phyloP scores from a whole-genome alignment of 2,329 filamentous ascomycete genomes.

The Thyridium curvatum region DNA sequence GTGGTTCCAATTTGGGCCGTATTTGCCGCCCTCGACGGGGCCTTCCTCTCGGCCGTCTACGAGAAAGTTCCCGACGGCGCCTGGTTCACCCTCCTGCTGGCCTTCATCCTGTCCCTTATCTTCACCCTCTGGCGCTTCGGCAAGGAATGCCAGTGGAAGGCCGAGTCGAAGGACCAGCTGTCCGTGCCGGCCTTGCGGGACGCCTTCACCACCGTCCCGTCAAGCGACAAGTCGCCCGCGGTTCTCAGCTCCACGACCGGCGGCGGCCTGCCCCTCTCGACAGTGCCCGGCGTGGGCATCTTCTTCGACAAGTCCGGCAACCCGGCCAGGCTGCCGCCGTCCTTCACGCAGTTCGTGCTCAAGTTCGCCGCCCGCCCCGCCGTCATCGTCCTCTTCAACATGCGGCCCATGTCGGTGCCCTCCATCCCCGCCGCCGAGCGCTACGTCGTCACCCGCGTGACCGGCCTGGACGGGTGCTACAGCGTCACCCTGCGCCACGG shows the following conservation, averaged over 20 bases:
- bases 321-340: constrained; percentile 46
- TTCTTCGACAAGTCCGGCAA: constrained; percentile 75
- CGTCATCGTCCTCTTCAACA: constrained; percentile 68
- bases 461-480: constrained; percentile 56
- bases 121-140: constrained; percentile 75
- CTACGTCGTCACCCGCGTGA: constrained; percentile 35
- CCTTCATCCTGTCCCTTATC: constrained; percentile 53
- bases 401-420: constrained; percentile 57
- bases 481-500: constrained; percentile 65
- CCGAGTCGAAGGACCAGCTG: constrained; percentile 58
- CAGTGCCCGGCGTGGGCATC: constrained; percentile 56
- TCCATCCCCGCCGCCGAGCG: constrained; percentile 35
- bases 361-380: constrained; percentile 65
- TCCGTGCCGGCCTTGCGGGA: constrained; percentile 37
- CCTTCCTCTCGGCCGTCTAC: constrained; percentile 63
- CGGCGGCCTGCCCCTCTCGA: constrained; percentile 35
- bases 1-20: constrained; percentile 56
- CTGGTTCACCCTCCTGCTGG: constrained; percentile 69
- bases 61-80: constrained; percentile 70
- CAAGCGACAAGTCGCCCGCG: neutral
- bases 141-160: constrained; percentile 70
- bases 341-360: constrained; percentile 66
- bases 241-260: constrained; percentile 20
- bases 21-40: constrained; percentile 61
- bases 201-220: constrained; percentile 17